Evolutionary conservation across 2,329 filamentous ascomycete genomes (phyloP).

Genomic region (Trichoderma atroviride): DNA sequence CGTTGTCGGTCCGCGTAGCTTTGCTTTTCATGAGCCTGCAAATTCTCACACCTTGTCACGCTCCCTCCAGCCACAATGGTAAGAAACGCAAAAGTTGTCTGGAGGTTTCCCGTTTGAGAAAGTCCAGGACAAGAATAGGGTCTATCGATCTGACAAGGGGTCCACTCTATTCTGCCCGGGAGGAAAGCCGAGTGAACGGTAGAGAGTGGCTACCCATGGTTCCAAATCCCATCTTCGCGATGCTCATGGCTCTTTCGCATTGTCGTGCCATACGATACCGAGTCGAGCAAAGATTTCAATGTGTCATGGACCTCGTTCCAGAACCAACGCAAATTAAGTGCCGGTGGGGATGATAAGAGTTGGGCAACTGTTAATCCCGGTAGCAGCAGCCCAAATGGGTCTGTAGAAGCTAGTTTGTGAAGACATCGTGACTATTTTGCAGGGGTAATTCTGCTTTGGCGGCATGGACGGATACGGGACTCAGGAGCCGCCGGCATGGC

Average conservation of each 20-base stretch:
- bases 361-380: conserved; percentile 18
- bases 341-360: conserved; percentile 23
- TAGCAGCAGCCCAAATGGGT: conserved; percentile 19
- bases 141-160: conserved; percentile 21
- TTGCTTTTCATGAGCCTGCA: conserved; percentile 3
- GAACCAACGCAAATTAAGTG: conserved; percentile 15
- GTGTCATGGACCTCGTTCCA: conserved; percentile 31
- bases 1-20: conserved; percentile 19
- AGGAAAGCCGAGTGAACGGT: conserved; percentile 15
- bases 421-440: conserved; percentile 25
- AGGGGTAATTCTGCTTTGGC: conserved; percentile 14
- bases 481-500: neutral
- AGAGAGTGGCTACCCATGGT: neutral
- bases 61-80: conserved; percentile 25
- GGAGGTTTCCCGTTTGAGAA: conserved; percentile 33
- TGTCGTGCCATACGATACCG: neutral
- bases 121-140: conserved; percentile 21
- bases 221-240: neutral
- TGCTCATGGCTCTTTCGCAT: neutral
- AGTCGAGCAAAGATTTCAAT: conserved; percentile 25
- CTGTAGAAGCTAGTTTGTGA: conserved; percentile 17
- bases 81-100: conserved; percentile 34
- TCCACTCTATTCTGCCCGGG: conserved; percentile 12
- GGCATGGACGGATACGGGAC: conserved; percentile 5
- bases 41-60: conserved; percentile 15